Conservation (phyloP, 2,329 filamentous ascomycete genomes). For the Mycosphaerella sp. region DNA sequence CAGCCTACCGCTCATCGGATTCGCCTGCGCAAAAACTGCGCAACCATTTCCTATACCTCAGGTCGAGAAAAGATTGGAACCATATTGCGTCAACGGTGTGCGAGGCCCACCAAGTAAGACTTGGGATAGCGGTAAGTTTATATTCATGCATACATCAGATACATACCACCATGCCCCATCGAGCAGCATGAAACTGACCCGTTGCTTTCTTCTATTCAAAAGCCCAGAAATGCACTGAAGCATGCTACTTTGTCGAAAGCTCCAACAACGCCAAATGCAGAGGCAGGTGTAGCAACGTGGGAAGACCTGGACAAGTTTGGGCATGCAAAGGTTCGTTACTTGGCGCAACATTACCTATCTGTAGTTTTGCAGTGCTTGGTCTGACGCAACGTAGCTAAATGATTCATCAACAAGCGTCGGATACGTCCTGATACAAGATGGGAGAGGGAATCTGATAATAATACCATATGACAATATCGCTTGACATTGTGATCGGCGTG, state of each 20-base stretch:
- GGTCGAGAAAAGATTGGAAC: background rate
- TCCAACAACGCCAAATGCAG: background rate
- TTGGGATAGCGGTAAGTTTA: background rate
- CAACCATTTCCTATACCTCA: background rate
- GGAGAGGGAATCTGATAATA: too few species aligned
- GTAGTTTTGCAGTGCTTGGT: too few species aligned
- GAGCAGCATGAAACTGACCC: background rate
- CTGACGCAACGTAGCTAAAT: too few species aligned
- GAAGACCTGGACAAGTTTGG: background rate
- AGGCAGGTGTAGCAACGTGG: background rate
- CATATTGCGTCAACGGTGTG: background rate
- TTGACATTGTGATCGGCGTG: too few species aligned
- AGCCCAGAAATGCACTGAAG: background rate
- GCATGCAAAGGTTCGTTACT: background rate
- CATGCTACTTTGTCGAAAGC: background rate
- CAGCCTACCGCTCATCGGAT: background rate
- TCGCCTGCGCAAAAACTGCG: background rate
- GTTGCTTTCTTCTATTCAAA: background rate
- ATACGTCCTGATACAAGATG: too few species aligned
- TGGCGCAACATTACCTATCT: too few species aligned
- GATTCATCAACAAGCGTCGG: too few species aligned
- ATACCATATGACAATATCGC: too few species aligned
- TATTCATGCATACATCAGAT: too few species aligned
- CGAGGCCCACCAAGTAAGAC: background rate
- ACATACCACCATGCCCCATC: too few species aligned